phyloP scores from a whole-genome alignment of 1,284 basidiomycete species.

The Athelia sp. region DNA sequence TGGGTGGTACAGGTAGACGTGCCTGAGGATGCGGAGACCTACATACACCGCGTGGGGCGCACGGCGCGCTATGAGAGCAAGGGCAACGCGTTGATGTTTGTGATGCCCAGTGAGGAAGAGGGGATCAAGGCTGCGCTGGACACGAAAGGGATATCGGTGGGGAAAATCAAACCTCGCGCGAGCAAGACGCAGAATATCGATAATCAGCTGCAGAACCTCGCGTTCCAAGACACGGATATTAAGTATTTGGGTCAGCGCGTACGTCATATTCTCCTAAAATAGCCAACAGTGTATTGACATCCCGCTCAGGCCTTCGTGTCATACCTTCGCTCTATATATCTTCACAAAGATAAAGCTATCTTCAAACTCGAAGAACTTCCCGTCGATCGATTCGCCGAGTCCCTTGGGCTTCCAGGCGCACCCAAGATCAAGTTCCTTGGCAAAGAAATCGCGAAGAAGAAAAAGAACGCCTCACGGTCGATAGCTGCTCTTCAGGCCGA shows the following conservation, averaged over 20 bases:
- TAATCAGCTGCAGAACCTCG: constrained; percentile 88
- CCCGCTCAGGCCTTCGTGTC: constrained; percentile 86
- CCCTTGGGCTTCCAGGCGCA: constrained; percentile 89
- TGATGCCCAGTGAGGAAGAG: constrained; percentile 89
- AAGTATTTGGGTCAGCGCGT: constrained; percentile 96
- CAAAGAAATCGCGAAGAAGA: constrained; percentile 67
- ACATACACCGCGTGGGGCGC: constrained; percentile 95
- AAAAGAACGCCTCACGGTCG: constrained; percentile 64
- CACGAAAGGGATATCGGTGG: constrained; percentile 71
- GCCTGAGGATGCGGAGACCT: constrained; percentile 97
- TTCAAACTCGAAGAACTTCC: constrained; percentile 88
- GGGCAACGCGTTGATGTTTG: constrained; percentile 82
- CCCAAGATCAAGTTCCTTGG: constrained; percentile 93
- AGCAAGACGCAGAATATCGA: constrained; percentile 87
- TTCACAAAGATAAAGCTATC: constrained; percentile 92
- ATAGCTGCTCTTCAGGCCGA: constrained; percentile 34
- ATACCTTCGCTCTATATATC: constrained; percentile 88
- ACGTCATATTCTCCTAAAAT: constrained; percentile 25
- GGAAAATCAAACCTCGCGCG: constrained; percentile 86
- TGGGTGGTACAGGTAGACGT: constrained; percentile 99
- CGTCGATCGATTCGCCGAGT: constrained; percentile 80
- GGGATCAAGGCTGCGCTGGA: constrained; percentile 76
- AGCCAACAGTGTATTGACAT: background rate
- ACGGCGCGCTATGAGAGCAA: constrained; percentile 92
- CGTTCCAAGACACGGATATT: constrained; percentile 95